Evolutionary conservation across 257 asterid species (phyloP).

Genomic region (Primulina eburnea): DNA sequence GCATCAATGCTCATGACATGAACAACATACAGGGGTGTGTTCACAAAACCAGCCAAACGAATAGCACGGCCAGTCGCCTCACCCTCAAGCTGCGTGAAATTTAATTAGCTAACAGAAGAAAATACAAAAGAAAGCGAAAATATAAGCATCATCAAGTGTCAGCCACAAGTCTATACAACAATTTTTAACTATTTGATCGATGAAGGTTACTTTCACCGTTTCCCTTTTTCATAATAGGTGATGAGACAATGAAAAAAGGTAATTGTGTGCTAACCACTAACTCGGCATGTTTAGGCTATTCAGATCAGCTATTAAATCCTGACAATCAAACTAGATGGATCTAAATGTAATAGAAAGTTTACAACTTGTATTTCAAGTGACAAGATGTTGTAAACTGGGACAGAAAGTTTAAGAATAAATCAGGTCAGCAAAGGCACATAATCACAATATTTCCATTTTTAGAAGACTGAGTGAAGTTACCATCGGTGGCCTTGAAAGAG

Average conservation of each 20-base stretch:
- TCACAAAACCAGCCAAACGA: constrained; percentile 89
- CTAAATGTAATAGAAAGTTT: not conserved
- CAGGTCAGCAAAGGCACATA: not conserved
- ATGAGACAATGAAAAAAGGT: constrained; percentile 6
- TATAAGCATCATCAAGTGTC: not conserved
- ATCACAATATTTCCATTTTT: not conserved
- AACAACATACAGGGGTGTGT: constrained; percentile 86
- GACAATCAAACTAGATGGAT: not conserved
- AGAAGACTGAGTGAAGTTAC: constrained; percentile 37
- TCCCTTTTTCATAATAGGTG: not conserved
- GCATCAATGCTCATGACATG: constrained; percentile 99
- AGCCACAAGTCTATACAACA: not conserved
- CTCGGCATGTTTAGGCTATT: constrained; percentile 1
- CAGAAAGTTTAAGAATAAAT: not conserved
- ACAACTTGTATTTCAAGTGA: not conserved
- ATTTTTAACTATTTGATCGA: constrained; percentile 3
- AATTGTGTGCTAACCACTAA: not conserved
- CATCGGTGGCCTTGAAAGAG: constrained; percentile 92
- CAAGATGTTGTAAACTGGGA: not conserved
- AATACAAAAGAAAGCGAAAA: constrained; percentile 1
- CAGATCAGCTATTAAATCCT: not conserved
- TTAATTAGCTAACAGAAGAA: constrained; percentile 11
- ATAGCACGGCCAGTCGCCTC: constrained; percentile 97
- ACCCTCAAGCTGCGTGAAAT: constrained; percentile 71
- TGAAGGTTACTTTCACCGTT: not conserved